Percentiles rank a stretch among this genome's conserved stretches.
phyloP scores from a whole-genome alignment of 2,329 filamentous ascomycete genomes.

The Pseudocercospora pini-densiflorae region DNA sequence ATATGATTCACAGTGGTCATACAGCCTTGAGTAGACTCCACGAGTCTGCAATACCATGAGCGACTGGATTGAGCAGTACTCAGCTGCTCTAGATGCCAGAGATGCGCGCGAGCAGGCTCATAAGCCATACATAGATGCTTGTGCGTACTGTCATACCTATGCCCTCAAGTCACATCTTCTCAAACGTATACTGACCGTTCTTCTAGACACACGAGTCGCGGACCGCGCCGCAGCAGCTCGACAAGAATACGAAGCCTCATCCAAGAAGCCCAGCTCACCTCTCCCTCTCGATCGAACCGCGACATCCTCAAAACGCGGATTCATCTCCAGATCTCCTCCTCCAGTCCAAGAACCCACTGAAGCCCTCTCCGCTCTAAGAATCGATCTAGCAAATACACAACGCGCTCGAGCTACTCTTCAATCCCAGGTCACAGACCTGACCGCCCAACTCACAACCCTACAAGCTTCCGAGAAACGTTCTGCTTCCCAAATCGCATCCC shows the following conservation, averaged over 20 bases:
- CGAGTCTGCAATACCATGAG: conserved; percentile 51
- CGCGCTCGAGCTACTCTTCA: conserved; percentile 73
- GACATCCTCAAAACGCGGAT: conserved; percentile 32
- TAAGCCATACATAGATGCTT: conserved; percentile 74
- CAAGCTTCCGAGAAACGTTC: conserved; percentile 65
- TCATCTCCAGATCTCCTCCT: conserved; percentile 43
- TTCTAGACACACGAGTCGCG: conserved; percentile 51
- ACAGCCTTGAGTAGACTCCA: background rate
- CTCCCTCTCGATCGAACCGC: conserved; percentile 33
- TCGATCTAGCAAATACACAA: conserved; percentile 77
- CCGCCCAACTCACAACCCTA: conserved; percentile 67
- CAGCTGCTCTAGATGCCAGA: conserved; percentile 71
- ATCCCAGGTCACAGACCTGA: conserved; percentile 64
- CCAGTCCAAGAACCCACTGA: conserved; percentile 61
- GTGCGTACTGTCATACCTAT: conserved; percentile 61
- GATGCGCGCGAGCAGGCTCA: conserved; percentile 71
- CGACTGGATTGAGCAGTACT: conserved; percentile 82
- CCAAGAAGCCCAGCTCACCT: conserved; percentile 36
- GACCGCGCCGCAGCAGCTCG: conserved; percentile 42
- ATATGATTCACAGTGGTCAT: background rate
- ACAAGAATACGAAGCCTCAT: conserved; percentile 30
- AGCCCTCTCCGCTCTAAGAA: conserved; percentile 58
- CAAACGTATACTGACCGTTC: too few relatives aligned
- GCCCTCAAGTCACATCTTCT: too few relatives aligned
- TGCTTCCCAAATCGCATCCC: conserved; percentile 61